Conservation (phyloP, 2,329 filamentous ascomycete species). For the Apiospora hydei region DNA sequence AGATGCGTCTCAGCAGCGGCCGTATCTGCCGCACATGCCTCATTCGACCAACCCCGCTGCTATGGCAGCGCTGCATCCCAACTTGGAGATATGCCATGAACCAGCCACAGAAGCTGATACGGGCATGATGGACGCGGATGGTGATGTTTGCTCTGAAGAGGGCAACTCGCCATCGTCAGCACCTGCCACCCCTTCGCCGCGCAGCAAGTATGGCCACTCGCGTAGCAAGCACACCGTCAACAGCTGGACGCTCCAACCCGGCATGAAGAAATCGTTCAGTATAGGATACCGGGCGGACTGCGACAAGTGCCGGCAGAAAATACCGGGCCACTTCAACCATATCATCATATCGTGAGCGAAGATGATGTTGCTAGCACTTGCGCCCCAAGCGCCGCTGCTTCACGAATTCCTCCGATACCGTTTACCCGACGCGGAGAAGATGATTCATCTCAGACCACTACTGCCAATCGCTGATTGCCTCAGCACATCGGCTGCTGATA, state of each 20-base stretch:
- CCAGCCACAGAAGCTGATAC: conserved; percentile 35
- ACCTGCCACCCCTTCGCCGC: conserved; percentile 53
- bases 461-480: neutral
- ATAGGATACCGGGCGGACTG: conserved; percentile 82
- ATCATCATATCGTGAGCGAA: conserved; percentile 68
- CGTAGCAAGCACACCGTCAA: conserved; percentile 67
- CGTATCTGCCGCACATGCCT: conserved; percentile 44
- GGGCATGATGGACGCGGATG: conserved; percentile 45
- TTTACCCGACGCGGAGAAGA: neutral
- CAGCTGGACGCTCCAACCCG: conserved; percentile 66
- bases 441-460: neutral
- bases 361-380: neutral
- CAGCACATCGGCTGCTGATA: neutral
- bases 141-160: conserved; percentile 27
- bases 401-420: neutral
- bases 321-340: conserved; percentile 83
- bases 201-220: conserved; percentile 61
- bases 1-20: conserved; percentile 43
- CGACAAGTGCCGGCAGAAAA: conserved; percentile 77
- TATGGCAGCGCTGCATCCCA: conserved; percentile 45
- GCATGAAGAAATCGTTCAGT: conserved; percentile 75
- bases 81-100: conserved; percentile 42
- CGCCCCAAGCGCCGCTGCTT: neutral
- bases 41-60: conserved; percentile 45
- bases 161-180: conserved; percentile 42